A percentile compares a stretch with the other conserved stretches of the same genome.
Evolutionary conservation across 768 basidiomycete genomes (phyloP).

Genomic region (Boletus bicolor): DNA sequence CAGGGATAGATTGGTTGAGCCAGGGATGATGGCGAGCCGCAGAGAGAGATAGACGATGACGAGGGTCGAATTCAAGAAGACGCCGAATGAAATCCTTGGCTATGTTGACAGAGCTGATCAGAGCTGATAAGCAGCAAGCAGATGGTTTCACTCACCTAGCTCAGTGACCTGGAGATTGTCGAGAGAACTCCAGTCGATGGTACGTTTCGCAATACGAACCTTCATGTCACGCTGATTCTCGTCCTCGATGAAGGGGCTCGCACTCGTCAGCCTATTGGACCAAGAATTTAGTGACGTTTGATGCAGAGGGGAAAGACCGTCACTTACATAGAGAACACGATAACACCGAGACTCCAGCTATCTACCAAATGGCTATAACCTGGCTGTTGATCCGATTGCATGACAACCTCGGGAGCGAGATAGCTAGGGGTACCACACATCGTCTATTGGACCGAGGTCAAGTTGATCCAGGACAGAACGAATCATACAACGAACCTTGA

Average conservation of each 20-base stretch:
- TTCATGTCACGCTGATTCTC: conserved; percentile 57
- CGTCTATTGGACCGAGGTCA: conserved; percentile 45
- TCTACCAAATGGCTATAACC: conserved; percentile 92
- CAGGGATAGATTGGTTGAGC: conserved; percentile 39
- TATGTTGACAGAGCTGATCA: conserved; percentile 37
- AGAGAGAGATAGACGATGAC: conserved; percentile 64
- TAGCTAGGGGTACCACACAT: conserved; percentile 98
- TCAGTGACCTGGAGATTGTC: conserved; percentile 36
- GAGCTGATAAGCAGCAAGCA: not conserved
- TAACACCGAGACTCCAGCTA: conserved; percentile 95
- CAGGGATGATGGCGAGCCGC: conserved; percentile 74
- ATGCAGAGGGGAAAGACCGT: not conserved
- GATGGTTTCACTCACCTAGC: conserved; percentile 39
- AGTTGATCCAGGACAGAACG: not conserved
- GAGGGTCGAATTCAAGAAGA: conserved; percentile 66
- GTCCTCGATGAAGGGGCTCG: conserved; percentile 79
- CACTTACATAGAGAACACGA: conserved; percentile 84
- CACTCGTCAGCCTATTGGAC: conserved; percentile 64
- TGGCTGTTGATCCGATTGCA: conserved; percentile 45
- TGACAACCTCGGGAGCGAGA: conserved; percentile 89
- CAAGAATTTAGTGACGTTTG: not conserved
- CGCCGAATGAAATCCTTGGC: conserved; percentile 63
- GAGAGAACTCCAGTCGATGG: conserved; percentile 61
- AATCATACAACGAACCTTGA: conserved; percentile 49
- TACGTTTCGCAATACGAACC: conserved; percentile 54